Percentiles rank a stretch among this genome's conserved stretches.
Conservation (phyloP, 2,329 filamentous ascomycete genomes). For the Teratosphaeria epicoccoides region DNA sequence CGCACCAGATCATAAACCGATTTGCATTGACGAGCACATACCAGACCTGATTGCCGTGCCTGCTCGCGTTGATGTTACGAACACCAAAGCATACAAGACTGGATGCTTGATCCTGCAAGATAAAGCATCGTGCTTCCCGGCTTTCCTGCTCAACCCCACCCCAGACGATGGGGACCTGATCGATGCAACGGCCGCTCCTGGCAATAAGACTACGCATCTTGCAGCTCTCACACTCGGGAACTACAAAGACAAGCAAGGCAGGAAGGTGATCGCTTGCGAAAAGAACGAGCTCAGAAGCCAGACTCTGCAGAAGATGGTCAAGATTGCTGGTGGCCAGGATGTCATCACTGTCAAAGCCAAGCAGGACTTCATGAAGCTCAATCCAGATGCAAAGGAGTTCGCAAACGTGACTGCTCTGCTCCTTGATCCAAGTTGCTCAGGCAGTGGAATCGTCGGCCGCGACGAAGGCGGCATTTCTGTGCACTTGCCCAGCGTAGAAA, state of each 20-base stretch:
- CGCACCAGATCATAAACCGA: conserved; percentile 33
- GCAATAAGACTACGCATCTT: conserved; percentile 94
- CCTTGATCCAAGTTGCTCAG: conserved; percentile 89
- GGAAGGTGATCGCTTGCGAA: conserved; percentile 68
- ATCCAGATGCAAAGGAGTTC: conserved; percentile 54
- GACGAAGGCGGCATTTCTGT: conserved; percentile 61
- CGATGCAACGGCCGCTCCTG: conserved; percentile 90
- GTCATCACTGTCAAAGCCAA: conserved; percentile 59
- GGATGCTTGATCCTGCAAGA: conserved; percentile 86
- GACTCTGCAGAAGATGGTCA: conserved; percentile 76
- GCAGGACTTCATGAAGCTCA: conserved; percentile 71
- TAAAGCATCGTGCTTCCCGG: conserved; percentile 94
- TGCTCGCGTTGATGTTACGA: conserved; percentile 59
- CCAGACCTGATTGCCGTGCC: conserved; percentile 75
- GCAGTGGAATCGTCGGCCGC: conserved; percentile 84
- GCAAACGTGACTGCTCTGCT: conserved; percentile 67
- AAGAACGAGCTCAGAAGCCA: conserved; percentile 60
- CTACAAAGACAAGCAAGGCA: conserved; percentile 25
- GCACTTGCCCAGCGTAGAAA: conserved; percentile 42
- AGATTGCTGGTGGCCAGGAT: conserved; percentile 57
- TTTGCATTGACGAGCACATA: conserved; percentile 70
- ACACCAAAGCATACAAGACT: conserved; percentile 59
- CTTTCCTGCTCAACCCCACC: conserved; percentile 66
- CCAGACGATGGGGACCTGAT: conserved; percentile 63
- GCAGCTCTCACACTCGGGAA: conserved; percentile 54